Base-by-base conservation (phyloP, 257 asterid genomes). In the Anisodus tanguticus region DNA sequence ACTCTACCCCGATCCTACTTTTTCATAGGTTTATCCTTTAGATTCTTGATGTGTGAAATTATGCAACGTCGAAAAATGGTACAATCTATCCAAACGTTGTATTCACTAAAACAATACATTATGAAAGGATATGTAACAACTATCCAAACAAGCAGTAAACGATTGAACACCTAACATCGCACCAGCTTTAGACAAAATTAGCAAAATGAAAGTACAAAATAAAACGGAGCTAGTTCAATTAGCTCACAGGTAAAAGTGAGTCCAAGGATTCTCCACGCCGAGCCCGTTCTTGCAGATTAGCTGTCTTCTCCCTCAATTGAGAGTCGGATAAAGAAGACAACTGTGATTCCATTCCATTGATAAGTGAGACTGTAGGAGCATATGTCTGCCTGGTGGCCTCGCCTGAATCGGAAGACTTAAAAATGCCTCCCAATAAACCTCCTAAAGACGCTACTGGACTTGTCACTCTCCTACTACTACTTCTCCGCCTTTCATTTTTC, bases 391-490 rank as follows among this genome's bases (percentile, higher is more conserved):
- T 87, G 7, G 98, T 94, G 55, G 99, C 89, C 88, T 96, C 98
- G 13, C 98, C 98, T 53, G 92, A 86, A 86, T 93, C 98, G 1
- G 90, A 87, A 74, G 90, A 89, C 80, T 91, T 94, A 83, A 96
- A 96, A 19, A 96, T 90, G 71, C 99, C 98, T 37, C 98, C 92
- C n/a, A 96, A 90, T 9, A 96, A 85, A 47, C 99, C 98, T 39
- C 99, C 98, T 84, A 96, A 86, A 47, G 97, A 95, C 19, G 97
- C 97, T 82, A 71, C 84, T 7, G 90, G 86, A 8, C 62, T 79
- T 83, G 80, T 87, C 83, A 83, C 43, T 83, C 51, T 15, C 58
- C 2, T 31, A 31, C 35, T 31, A 31, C 35, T 31, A 31, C 79
- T 81, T 87, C 83, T 41, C 39, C 35, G 35, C 66, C 67, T 81